Conservation (phyloP, 805 yeast species). For the Komagataella ulmi region DNA sequence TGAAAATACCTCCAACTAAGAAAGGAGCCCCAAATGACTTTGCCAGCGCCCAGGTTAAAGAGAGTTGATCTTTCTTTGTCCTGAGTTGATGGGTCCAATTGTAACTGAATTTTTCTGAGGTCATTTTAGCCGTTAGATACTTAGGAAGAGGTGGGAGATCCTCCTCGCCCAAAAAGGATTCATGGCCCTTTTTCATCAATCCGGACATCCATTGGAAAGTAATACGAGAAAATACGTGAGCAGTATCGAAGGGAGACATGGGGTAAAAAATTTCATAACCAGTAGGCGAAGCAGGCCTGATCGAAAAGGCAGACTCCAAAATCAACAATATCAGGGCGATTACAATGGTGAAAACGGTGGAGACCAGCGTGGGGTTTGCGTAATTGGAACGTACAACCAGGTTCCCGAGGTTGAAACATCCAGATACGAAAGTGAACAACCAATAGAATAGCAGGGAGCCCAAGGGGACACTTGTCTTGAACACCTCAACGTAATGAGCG, state of each 20-base stretch:
- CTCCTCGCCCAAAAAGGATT: constrained; percentile 26
- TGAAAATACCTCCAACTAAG: constrained; percentile 57
- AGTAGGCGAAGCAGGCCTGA: constrained; percentile 14
- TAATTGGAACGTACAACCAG: constrained; percentile 21
- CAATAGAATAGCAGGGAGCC: constrained; percentile 66
- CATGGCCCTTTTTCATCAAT: constrained; percentile 38
- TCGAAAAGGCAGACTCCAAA: constrained; percentile 27
- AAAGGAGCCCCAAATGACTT: constrained; percentile 67
- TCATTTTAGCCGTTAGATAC: constrained; percentile 40
- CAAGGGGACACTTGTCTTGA: constrained; percentile 49
- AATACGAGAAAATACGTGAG: constrained; percentile 37
- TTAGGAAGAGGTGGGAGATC: constrained; percentile 77
- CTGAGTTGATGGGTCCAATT: constrained; percentile 49
- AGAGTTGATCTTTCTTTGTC: constrained; percentile 15
- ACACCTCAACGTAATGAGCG: constrained; percentile 62
- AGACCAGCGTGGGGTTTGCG: constrained; percentile 9
- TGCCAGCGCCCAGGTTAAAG: constrained; percentile 32
- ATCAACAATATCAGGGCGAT: constrained; percentile 26
- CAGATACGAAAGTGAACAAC: constrained; percentile 42
- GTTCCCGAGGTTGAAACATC: constrained; percentile 29
- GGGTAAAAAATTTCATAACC: constrained; percentile 18
- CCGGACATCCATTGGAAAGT: constrained; percentile 51
- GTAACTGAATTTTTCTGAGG: constrained; percentile 33
- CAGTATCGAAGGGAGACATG: constrained; percentile 28
- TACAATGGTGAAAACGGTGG: constrained; percentile 20